Evolutionary conservation across 108 stramenopile species (phyloP), one percentile per base, ranked within the genome.

Genomic region (Cylindrotheca fusiformis): DNA sequence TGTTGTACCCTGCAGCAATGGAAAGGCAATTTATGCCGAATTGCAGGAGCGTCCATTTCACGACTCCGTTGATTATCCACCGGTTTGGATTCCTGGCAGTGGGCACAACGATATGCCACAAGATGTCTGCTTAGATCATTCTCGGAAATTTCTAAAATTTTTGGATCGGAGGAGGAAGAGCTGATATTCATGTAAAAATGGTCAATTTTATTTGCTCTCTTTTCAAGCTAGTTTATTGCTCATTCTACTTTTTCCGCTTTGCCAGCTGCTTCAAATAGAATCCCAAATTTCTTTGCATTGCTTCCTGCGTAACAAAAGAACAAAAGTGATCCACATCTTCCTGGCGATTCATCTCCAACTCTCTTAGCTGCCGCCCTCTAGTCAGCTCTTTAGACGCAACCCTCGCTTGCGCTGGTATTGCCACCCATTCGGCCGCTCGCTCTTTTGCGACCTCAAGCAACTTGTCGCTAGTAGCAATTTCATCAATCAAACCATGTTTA

Each of bases 401-500:
- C 28, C 84, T 44, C 10, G 86, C 87, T 27, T 75, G 63, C 1
- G 75, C 57, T 19, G 86, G 86, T 51, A 94, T 86, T 46, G 67
- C 71, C 8, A 76, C 79, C 60, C 66, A 81, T 33, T 84, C 57
- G 0, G 22, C 19, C 25, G 74, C 72, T 27, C 65, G 69, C 41
- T 69, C 19, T 6, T 49, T 73, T 0, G 84, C 82, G 4, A 48
- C 50, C 36, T 71, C 77, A 47, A 77, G 50, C 30, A 79, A 69
- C 17, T 74, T 61, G 29, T 71, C 69, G 14, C 60, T 44, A 8
- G 65, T 45, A 8, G 84, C 76, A 2, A 95, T 51, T 44, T 86
- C 81, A 73, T 95, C 94, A 5, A 95, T 81, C 26, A 92, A 63
- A 2, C 85, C 85, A 62, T 85, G 64, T 3, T 67, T 29, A 44